phyloP scores from a whole-genome alignment of 768 basidiomycete genomes.

The Strobilomyces dryophilus region DNA sequence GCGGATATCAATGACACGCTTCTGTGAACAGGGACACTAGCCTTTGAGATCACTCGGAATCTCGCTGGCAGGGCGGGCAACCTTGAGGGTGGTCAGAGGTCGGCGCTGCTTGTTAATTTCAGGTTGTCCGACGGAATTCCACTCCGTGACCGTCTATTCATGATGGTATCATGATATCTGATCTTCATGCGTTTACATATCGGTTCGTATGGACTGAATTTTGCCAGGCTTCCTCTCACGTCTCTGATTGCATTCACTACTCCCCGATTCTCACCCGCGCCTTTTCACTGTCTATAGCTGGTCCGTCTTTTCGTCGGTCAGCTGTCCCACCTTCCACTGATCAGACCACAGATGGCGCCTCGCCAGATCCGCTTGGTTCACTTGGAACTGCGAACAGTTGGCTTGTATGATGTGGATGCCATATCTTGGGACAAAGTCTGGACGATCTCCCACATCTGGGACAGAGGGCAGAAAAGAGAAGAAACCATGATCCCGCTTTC shows the following conservation, averaged over 20 bases:
- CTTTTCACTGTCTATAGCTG: not conserved
- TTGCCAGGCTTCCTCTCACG: no score
- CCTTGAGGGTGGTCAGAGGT: no score
- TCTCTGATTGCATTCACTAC: no score
- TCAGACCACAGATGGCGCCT: not conserved
- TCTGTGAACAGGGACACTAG: not conserved
- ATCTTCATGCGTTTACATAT: no score
- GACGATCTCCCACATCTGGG: slow-evolving; percentile 11
- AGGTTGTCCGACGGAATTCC: not conserved
- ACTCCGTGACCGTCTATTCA: not conserved
- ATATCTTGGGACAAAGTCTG: slow-evolving; percentile 5
- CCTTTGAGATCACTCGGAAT: not conserved
- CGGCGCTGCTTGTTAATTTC: not conserved
- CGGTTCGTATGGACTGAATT: no score
- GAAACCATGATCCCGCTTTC: not conserved
- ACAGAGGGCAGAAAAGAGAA: not conserved
- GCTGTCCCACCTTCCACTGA: not conserved
- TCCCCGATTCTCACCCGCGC: no score
- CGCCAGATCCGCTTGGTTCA: slow-evolving; percentile 1
- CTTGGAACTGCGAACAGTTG: not conserved
- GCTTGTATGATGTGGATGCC: not conserved
- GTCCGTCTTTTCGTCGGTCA: not conserved
- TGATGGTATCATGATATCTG: no score
- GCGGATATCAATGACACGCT: not conserved
- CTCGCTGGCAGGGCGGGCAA: not conserved